These are phyloP conservation scores for Clarireedia paspali DNA, from an alignment of 2,329 filamentous ascomycete genomes.

Conservation along the genomic window DNA sequence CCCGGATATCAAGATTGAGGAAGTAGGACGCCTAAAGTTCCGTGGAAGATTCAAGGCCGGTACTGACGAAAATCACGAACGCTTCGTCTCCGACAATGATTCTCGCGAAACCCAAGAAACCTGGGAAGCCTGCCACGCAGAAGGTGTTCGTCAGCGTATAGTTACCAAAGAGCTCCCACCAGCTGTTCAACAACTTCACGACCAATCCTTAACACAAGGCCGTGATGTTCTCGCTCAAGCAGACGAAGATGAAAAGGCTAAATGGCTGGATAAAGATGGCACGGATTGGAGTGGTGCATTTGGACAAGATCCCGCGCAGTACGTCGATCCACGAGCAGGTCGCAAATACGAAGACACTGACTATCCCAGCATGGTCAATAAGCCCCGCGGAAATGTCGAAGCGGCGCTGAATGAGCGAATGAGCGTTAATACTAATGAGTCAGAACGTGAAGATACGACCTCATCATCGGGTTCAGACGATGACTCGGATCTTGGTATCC, in stretches of 20 bases:
- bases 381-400: not conserved
- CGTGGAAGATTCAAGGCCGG: slow-evolving; percentile 78
- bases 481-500: slow-evolving; percentile 47
- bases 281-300: slow-evolving; percentile 85
- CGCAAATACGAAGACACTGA: slow-evolving; percentile 7
- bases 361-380: slow-evolving; percentile 11
- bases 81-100: slow-evolving; percentile 80
- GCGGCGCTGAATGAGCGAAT: slow-evolving; percentile 25
- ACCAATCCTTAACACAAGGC: slow-evolving; percentile 69
- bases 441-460: slow-evolving; percentile 12
- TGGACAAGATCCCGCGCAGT: slow-evolving; percentile 58
- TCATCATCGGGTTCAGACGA: slow-evolving; percentile 17
- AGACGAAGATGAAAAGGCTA: slow-evolving; percentile 61
- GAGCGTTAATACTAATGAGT: slow-evolving; percentile 6
- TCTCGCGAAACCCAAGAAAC: slow-evolving; percentile 88
- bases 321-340: slow-evolving; percentile 14
- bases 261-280: slow-evolving; percentile 73
- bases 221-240: slow-evolving; percentile 73
- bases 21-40: slow-evolving; percentile 78
- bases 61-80: slow-evolving; percentile 77
- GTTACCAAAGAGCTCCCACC: slow-evolving; percentile 70
- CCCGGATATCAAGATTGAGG: slow-evolving; percentile 68
- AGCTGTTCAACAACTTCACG: slow-evolving; percentile 67
- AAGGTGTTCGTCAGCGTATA: slow-evolving; percentile 68
- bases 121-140: slow-evolving; percentile 85